These are phyloP conservation scores for Vaccinium macrocarpon DNA, from an alignment of 148 eudicot species.

Conservation along the genomic window DNA sequence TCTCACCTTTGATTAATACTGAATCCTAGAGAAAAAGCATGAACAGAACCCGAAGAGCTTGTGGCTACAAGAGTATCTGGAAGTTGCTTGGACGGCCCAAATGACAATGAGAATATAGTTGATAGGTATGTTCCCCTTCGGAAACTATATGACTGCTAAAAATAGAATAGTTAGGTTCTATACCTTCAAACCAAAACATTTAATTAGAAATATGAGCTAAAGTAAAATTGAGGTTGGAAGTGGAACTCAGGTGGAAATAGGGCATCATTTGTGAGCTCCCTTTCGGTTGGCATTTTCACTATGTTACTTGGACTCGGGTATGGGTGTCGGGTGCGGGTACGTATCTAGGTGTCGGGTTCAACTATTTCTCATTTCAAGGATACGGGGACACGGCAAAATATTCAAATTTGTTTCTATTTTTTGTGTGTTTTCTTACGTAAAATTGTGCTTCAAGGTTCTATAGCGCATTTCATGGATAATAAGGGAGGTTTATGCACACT, in stretches of 20 bases:
- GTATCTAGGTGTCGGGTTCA: no score
- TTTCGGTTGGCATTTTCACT: no score
- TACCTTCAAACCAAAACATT: neutral
- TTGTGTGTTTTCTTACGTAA: no score
- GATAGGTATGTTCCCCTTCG: conserved; percentile 93
- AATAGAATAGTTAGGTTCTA: conserved; percentile 26
- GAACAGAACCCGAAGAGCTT: conserved; percentile 93
- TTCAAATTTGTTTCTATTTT: no score
- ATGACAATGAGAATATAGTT: conserved; percentile 78
- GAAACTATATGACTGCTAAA: conserved; percentile 78
- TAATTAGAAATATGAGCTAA: neutral
- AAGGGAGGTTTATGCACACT: no score
- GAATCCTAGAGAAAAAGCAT: conserved; percentile 62
- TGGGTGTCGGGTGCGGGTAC: no score
- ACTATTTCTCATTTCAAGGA: no score
- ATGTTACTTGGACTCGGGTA: no score
- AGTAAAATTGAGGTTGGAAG: neutral
- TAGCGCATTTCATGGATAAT: no score
- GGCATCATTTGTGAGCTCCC: no score
- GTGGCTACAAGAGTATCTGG: conserved; percentile 85
- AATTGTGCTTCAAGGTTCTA: no score
- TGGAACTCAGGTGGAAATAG: conserved; percentile 1
- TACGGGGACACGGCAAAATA: no score
- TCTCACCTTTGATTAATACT: conserved; percentile 62
- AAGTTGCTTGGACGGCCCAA: conserved; percentile 67